Conservation (phyloP, 1,284 basidiomycete species). For the Apiotrichum porosum region DNA sequence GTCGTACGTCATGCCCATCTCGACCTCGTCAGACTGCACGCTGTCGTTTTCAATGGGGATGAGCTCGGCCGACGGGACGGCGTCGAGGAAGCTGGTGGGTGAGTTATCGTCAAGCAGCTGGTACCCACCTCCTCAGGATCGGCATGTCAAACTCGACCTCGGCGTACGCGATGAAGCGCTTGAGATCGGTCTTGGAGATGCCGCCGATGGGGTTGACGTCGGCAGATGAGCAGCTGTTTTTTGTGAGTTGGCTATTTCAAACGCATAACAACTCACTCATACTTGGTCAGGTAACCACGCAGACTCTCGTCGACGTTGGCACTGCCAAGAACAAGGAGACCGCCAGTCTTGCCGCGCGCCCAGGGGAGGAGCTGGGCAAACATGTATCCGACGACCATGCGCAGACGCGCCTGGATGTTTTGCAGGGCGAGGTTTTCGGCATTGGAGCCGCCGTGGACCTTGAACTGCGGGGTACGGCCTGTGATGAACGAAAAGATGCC, state of each 20-base stretch:
- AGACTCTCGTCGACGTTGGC: constrained; percentile 98
- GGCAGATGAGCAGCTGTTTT: constrained; percentile 53
- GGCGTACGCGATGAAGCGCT: constrained; percentile 88
- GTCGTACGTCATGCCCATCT: constrained; percentile 99
- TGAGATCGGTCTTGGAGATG: constrained; percentile 96
- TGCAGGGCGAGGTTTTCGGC: constrained; percentile 96
- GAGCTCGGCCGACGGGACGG: constrained; percentile 90
- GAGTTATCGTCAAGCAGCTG: too few species aligned
- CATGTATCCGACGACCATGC: constrained; percentile 96
- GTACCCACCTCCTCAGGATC: constrained; percentile 64
- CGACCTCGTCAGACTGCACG: constrained; percentile 93
- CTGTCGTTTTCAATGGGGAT: constrained; percentile 89
- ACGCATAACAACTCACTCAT: constrained; percentile 65
- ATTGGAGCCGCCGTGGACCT: constrained; percentile 75
- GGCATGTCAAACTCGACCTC: constrained; percentile 74
- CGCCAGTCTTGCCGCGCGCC: constrained; percentile 77
- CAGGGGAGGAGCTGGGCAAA: constrained; percentile 95
- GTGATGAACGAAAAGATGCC: constrained; percentile 82
- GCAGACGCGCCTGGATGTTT: constrained; percentile 91
- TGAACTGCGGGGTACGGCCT: constrained; percentile 73
- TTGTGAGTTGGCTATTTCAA: too few species aligned
- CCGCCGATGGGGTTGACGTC: constrained; percentile 98
- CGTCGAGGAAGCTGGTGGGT: constrained; percentile 77
- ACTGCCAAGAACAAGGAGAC: constrained; percentile 87
- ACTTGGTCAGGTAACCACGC: constrained; percentile 95